These are phyloP conservation scores for Eucalyptus urophylla DNA, from an alignment of 345 rosid species.

Conservation along the genomic window DNA sequence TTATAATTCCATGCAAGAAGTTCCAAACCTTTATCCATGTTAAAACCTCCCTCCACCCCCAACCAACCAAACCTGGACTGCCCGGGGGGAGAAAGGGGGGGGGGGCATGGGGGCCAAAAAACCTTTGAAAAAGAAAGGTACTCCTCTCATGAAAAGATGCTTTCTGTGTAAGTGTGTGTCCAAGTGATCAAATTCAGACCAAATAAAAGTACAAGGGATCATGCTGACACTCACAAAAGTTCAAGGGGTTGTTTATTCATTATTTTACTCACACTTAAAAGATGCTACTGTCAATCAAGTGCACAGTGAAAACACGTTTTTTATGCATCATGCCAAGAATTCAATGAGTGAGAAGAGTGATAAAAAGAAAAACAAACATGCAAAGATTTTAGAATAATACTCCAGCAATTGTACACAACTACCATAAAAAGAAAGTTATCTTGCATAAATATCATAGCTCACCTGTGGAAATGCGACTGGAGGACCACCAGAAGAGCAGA, in stretches of 20 bases:
- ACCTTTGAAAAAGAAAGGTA: neutral
- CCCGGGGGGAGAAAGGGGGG: neutral
- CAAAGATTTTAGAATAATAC: neutral
- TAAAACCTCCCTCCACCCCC: neutral
- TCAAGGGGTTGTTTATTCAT: neutral
- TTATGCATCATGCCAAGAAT: neutral
- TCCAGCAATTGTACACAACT: neutral
- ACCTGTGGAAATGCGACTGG: constrained; percentile 96
- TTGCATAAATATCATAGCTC: constrained; percentile 4
- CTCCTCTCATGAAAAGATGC: neutral
- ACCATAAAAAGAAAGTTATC: neutral
- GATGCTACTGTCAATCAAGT: neutral
- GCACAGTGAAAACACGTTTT: neutral
- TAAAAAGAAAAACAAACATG: neutral
- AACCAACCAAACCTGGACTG: neutral
- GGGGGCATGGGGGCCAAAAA: neutral
- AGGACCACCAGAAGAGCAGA: neutral
- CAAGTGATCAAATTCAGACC: neutral
- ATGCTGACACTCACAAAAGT: neutral
- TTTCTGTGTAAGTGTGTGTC: neutral
- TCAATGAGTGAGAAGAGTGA: neutral
- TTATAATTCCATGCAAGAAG: neutral
- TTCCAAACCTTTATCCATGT: neutral
- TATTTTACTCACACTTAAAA: neutral
- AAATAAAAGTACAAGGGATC: neutral